Base-by-base conservation (phyloP, 2,329 filamentous ascomycete genomes). In the Exophiala aquamarina region DNA sequence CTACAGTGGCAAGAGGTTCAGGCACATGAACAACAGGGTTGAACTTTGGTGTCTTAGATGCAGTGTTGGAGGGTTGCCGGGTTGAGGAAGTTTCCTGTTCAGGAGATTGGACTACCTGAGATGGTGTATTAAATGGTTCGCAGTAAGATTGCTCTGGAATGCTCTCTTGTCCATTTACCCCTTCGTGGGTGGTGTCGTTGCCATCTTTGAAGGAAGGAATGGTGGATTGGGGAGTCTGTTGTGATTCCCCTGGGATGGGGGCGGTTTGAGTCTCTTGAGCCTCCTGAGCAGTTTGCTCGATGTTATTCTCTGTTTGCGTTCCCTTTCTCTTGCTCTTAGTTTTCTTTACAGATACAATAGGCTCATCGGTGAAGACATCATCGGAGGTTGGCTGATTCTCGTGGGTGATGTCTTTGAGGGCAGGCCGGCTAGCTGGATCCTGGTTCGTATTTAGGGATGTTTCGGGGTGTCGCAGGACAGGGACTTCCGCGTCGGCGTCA, bases 1-100 rank as follows among this genome's bases (percentile, higher is more conserved):
- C 21, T 32, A 54, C 45, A 17, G 33, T 18, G 17, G 23, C 15
- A 5, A 8, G 23, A n/a, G 45, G 42, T 8, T 41, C 41, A 10
- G 49, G 33, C 41, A 42, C 44, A 34, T 63, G 58, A 20, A 59
- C 41, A 7, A 48, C 46, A 21, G 57, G 53, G 36, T 64, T 52
- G 51, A 61, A 63, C 34, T 58, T 59, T 15, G 59, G 55, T 29
- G 58, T 61, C 37, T 58, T 58, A 18, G 54, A 44, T 18, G 34
- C 32, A 2, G 41, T 37, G 31, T 13, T 38, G 19, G 28, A 18
- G 26, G 42, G n/a, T 32, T 29, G 17, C 46, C 18, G 15, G 21
- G 11, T 31, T 28, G 38, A 26, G 10, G 23, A 17, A 20, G 40
- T n/a, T 10, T 13, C 13, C 31, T 36, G n/a, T 13, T 33, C 19